Evolutionary conservation across 2,329 filamentous ascomycete genomes (phyloP), one percentile per base, ranked within the genome.

Genomic region (Metarhizium sp.): DNA sequence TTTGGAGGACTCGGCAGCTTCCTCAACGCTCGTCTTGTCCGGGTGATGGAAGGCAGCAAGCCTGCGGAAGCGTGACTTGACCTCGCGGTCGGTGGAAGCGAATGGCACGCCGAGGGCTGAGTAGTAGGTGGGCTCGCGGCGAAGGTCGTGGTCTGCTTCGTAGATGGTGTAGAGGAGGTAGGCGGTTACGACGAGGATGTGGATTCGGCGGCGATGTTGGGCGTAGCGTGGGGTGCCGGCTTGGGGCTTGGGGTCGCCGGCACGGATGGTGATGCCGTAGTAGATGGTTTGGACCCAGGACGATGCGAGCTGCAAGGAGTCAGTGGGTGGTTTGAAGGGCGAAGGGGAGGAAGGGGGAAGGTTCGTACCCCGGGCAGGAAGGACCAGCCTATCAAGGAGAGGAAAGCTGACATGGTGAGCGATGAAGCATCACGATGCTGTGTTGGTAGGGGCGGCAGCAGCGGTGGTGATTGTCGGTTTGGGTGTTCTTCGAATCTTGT

Each of bases 161-260:
- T 92, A 94, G 64, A 97, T 84, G 50, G 91, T 96, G 77, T 96
- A 96, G 60, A 87, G 73, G 42, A 97, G 88, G 74, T 97, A 99
- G 58, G 82, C 74, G 51, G 86, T 77, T 52, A 97, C 86, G 64
- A 97, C 89, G 62, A 86, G 76, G 66, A 92, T 86, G 69, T 94
- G 85, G 68, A 96, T 92, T 63, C 84, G 82, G 56, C 88, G 87
- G 58, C 90, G 86, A 74, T 97, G 89, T 56, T 80, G 78, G 59
- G 79, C 77, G 69, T 82, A 89, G 61, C 84, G 84, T 2, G 84
- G 78, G n/a, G 80, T 77, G 69, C 88, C 82, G 40, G 87, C 82
- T 56, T 73, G 81, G 2, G 87, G 92, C 57, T 87, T 88, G 14
- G 88, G 88, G 59, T 91, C 85, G 66, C 94, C 94, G 50, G 91